Percentiles rank a stretch among this genome's conserved stretches.
Conservation (phyloP, 768 basidiomycete species). For the Hericium alpestre region DNA sequence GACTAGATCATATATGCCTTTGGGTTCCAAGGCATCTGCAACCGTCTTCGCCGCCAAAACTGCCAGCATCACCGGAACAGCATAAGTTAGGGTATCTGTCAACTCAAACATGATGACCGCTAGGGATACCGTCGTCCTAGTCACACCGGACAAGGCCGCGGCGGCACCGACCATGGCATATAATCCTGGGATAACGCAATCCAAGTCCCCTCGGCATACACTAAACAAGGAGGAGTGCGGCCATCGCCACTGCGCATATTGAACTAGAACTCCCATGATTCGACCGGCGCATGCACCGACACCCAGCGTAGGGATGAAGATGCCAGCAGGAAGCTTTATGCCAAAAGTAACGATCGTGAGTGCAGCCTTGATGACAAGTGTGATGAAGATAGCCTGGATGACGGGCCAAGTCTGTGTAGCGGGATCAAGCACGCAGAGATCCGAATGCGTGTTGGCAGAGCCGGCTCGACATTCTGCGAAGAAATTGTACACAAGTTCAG, state of each 20-base stretch:
- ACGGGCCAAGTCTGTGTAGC: conserved; percentile 50
- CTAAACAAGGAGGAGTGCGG: conserved; percentile 54
- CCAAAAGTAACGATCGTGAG: conserved; percentile 88
- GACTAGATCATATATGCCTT: conserved; percentile 94
- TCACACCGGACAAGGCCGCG: conserved; percentile 90
- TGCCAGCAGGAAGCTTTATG: conserved; percentile 84
- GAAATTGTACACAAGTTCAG: conserved; percentile 87
- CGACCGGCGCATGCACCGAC: conserved; percentile 92
- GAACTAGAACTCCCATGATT: conserved; percentile 71
- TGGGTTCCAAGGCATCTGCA: conserved; percentile 80
- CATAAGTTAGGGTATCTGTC: conserved; percentile 87
- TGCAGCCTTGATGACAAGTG: conserved; percentile 71
- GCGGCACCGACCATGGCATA: conserved; percentile 98
- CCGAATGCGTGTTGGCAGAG: conserved; percentile 43
- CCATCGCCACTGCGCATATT: conserved; percentile 58
- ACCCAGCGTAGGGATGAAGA: conserved; percentile 92
- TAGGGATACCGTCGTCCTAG: conserved; percentile 83
- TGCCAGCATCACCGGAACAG: conserved; percentile 79
- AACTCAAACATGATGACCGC: conserved; percentile 96
- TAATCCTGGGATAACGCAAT: conserved; percentile 81
- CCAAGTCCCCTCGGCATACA: conserved; percentile 49
- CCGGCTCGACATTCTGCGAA: conserved; percentile 74
- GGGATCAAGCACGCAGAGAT: conserved; percentile 64
- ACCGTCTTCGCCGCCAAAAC: conserved; percentile 87
- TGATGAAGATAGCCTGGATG: conserved; percentile 53